Conservation (phyloP, 331 rosid species). For the Prunus yedoensis region DNA sequence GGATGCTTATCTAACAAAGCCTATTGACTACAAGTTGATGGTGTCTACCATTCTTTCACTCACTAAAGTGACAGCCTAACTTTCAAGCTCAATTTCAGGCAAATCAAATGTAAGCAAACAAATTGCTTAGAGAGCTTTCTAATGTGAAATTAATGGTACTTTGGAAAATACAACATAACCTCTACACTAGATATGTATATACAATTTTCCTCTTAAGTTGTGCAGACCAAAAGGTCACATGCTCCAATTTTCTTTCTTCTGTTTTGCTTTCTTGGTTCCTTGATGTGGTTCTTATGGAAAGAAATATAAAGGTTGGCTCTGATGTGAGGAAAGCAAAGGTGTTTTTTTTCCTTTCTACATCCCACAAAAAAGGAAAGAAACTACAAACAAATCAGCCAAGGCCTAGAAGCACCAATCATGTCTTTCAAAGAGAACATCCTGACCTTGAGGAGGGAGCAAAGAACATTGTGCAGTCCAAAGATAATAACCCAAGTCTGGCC, state of each 20-base stretch:
- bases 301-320: too few species aligned
- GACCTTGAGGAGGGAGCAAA: too few species aligned
- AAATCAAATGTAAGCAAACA: neutral
- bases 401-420: too few species aligned
- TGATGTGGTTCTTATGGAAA: too few species aligned
- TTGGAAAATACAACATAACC: neutral
- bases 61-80: constrained; percentile 52
- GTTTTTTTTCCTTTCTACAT: too few species aligned
- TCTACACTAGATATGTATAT: neutral
- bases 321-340: too few species aligned
- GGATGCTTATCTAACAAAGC: constrained; percentile 99
- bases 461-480: too few species aligned
- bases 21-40: constrained; percentile 93
- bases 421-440: too few species aligned
- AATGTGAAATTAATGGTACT: neutral
- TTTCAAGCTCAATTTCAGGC: constrained; percentile 6
- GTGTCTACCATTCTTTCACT: constrained; percentile 96
- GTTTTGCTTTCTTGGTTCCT: neutral
- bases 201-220: neutral
- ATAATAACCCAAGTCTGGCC: too few species aligned
- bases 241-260: neutral
- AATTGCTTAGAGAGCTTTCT: neutral
- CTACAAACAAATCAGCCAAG: too few species aligned
- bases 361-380: too few species aligned
- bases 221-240: neutral